A percentile compares a stretch with the other conserved stretches of the same genome.
These are phyloP conservation scores for Sequoiadendron giganteum DNA, from an alignment of 75 land plant species.

Conservation along the genomic window DNA sequence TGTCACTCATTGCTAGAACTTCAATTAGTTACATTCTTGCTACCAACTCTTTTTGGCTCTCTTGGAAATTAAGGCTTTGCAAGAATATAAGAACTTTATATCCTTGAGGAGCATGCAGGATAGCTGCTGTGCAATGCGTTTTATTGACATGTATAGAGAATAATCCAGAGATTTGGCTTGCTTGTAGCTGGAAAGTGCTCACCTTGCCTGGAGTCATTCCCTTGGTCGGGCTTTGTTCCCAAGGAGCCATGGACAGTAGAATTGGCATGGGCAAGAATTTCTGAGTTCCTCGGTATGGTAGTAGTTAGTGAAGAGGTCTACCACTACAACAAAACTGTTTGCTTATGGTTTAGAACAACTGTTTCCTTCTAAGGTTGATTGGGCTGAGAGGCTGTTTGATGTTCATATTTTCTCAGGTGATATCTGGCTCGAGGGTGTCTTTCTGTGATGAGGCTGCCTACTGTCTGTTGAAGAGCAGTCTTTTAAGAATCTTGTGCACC, in stretches of 20 bases:
- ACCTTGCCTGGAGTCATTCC: background rate
- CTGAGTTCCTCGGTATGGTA: background rate
- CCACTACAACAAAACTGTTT: background rate
- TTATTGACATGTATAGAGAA: background rate
- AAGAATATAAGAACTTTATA: background rate
- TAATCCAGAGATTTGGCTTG: background rate
- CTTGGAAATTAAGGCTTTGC: background rate
- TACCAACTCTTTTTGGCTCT: background rate
- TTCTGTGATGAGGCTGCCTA: background rate
- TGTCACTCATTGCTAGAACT: background rate
- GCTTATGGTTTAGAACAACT: background rate
- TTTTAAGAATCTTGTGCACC: no score
- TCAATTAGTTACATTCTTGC: background rate
- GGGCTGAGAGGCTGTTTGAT: background rate
- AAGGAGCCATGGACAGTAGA: background rate
- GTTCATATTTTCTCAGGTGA: background rate
- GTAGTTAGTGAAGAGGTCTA: background rate
- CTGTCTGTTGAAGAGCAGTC: no score
- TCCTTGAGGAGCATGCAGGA: background rate
- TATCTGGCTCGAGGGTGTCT: background rate
- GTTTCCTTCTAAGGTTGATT: background rate
- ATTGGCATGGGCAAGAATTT: background rate
- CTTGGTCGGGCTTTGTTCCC: background rate
- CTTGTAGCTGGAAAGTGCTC: background rate
- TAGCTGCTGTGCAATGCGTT: background rate